phyloP scores from a whole-genome alignment of 1,284 basidiomycete genomes.

The Bjerkandera adusta region DNA sequence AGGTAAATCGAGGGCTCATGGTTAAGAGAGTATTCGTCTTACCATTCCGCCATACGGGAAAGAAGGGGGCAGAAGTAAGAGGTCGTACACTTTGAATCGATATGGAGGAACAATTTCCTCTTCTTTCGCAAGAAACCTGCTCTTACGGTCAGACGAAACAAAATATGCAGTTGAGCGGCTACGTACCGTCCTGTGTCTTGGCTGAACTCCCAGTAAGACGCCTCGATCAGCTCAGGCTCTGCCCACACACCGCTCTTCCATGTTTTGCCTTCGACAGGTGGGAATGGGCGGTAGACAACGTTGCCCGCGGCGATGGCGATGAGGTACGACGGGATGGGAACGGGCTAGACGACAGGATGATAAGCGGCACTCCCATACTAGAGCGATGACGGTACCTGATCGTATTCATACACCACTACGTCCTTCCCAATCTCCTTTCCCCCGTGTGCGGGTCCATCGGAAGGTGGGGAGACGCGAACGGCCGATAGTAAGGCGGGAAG shows the following conservation, averaged over 20 bases:
- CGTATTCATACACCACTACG: slow-evolving; percentile 61
- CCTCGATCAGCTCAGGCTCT: slow-evolving; percentile 81
- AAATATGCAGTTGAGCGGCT: no score
- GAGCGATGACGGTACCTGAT: slow-evolving; percentile 49
- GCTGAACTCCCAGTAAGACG: slow-evolving; percentile 85
- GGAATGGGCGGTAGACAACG: slow-evolving; percentile 72
- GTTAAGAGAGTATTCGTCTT: slow-evolving; percentile 18
- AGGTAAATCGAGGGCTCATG: background rate
- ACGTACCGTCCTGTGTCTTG: slow-evolving; percentile 74
- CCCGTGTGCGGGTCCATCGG: slow-evolving; percentile 62
- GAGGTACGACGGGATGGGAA: slow-evolving; percentile 84
- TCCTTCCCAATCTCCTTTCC: slow-evolving; percentile 73
- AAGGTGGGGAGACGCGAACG: slow-evolving; percentile 71
- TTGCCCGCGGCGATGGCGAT: slow-evolving; percentile 88
- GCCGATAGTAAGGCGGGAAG: slow-evolving; percentile 87
- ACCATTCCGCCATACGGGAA: slow-evolving; percentile 95
- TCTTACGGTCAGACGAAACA: background rate
- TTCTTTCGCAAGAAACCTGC: slow-evolving; percentile 73
- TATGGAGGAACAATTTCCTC: slow-evolving; percentile 78
- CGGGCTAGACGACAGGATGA: slow-evolving; percentile 46
- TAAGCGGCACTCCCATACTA: background rate
- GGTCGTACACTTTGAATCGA: slow-evolving; percentile 87
- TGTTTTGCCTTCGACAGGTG: slow-evolving; percentile 53
- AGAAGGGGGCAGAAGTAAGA: slow-evolving; percentile 89
- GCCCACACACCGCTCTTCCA: slow-evolving; percentile 90